Conservation (phyloP, 305 asterid genomes). For the Withania somnifera region DNA sequence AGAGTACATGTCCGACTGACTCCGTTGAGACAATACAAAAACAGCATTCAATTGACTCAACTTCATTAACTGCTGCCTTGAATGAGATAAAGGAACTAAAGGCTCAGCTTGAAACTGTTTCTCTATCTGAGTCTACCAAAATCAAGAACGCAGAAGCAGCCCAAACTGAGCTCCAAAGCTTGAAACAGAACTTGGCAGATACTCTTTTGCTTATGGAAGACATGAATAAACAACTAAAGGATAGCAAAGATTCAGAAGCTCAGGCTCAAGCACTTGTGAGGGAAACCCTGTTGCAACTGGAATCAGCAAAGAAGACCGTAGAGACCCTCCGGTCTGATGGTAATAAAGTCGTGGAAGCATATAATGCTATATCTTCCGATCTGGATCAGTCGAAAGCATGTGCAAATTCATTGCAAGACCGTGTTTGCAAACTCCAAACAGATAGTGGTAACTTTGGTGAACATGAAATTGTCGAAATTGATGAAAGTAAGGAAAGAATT, state of each 20-base stretch:
- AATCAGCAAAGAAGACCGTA: conserved; percentile 47
- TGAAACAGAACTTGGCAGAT: conserved; percentile 46
- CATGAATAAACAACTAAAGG: conserved; percentile 41
- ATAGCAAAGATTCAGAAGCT: conserved; percentile 49
- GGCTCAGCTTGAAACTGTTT: conserved; percentile 35
- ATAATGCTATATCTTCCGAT: conserved; percentile 33
- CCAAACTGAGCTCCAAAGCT: conserved; percentile 29
- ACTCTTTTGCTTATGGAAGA: conserved; percentile 44
- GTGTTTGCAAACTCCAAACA: conserved; percentile 42
- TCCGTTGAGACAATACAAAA: conserved; percentile 24
- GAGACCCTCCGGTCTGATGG: conserved; percentile 48
- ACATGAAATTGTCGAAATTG: conserved; percentile 5
- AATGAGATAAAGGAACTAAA: conserved; percentile 49
- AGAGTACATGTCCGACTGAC: conserved; percentile 8
- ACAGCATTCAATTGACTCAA: conserved; percentile 34
- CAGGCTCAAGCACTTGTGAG: conserved; percentile 34
- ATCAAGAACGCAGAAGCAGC: conserved; percentile 33
- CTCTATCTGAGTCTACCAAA: conserved; percentile 44
- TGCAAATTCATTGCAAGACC: conserved; percentile 35
- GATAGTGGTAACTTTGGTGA: conserved; percentile 4
- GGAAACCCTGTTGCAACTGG: conserved; percentile 58
- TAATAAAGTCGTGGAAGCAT: conserved; percentile 30
- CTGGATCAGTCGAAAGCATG: conserved; percentile 54
- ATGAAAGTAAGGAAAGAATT: conserved; percentile 7
- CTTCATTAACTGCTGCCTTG: conserved; percentile 46